A percentile compares a stretch with the other conserved stretches of the same genome.
These are phyloP conservation scores for Xylariaceae sp. DNA, from an alignment of 2,329 filamentous ascomycete genomes.

Conservation along the genomic window DNA sequence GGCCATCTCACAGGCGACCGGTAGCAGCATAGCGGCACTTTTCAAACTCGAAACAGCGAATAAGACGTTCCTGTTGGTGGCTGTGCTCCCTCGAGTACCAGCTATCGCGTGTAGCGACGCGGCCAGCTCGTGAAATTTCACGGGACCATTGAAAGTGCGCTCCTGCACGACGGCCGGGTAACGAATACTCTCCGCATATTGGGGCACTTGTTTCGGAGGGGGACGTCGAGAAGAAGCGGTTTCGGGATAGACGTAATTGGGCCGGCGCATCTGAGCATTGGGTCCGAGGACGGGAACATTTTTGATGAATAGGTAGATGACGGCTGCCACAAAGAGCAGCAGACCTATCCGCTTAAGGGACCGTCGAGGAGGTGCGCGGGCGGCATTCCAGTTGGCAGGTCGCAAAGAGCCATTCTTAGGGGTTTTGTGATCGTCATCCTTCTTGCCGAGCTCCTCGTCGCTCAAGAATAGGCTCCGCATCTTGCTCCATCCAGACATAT, in stretches of 20 bases:
- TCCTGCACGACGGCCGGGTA: conserved; percentile 8
- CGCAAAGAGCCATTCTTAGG: conserved; percentile 25
- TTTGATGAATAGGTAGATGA: conserved; percentile 61
- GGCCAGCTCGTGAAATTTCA: conserved; percentile 65
- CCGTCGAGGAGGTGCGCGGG: conserved; percentile 46
- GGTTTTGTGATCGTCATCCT: conserved; percentile 50
- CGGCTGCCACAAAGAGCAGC: conserved; percentile 40
- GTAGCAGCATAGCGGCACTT: conserved; percentile 69
- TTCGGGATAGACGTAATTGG: conserved; percentile 27
- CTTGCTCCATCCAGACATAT: conserved; percentile 27
- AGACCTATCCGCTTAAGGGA: conserved; percentile 48
- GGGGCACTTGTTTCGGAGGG: conserved; percentile 1
- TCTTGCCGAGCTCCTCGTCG: conserved; percentile 56
- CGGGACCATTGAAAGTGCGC: conserved; percentile 61
- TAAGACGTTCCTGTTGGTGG: conserved; percentile 65
- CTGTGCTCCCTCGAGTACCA: conserved; percentile 45
- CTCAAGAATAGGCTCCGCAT: conserved; percentile 45
- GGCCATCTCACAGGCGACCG: conserved; percentile 85
- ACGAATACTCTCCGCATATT: background rate
- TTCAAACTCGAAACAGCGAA: conserved; percentile 73
- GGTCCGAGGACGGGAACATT: conserved; percentile 51
- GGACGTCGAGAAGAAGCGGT: conserved; percentile 1
- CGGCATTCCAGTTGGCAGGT: conserved; percentile 36
- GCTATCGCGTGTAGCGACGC: conserved; percentile 57
- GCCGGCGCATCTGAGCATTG: conserved; percentile 34